Conservation (phyloP, 495 filamentous ascomycete species). For the Delitschia confertaspora region DNA sequence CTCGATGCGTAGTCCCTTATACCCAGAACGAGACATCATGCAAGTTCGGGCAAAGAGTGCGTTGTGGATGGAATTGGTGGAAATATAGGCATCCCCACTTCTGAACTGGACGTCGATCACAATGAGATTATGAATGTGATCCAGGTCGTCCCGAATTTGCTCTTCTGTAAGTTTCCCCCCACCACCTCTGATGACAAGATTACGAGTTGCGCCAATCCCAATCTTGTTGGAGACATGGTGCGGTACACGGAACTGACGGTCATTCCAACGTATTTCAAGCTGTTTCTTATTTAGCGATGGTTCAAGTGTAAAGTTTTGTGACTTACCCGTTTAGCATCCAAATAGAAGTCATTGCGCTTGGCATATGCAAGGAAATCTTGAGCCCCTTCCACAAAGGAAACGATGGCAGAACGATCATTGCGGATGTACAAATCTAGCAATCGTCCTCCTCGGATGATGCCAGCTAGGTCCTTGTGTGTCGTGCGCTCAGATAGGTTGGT, state of each 20-base stretch:
- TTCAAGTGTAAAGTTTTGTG: not conserved
- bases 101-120: constrained; percentile 57
- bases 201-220: constrained; percentile 62
- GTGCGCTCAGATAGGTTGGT: constrained; percentile 54
- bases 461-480: constrained; percentile 57
- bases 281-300: constrained; percentile 31
- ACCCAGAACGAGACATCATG: constrained; percentile 66
- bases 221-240: constrained; percentile 60
- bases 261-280: constrained; percentile 63
- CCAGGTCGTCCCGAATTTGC: constrained; percentile 60
- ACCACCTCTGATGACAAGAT: constrained; percentile 56
- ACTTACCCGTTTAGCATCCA: constrained; percentile 60
- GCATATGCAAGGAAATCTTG: constrained; percentile 55
- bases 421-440: constrained; percentile 62
- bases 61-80: constrained; percentile 69
- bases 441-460: constrained; percentile 58
- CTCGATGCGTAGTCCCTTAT: constrained; percentile 64
- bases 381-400: constrained; percentile 61
- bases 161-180: constrained; percentile 51
- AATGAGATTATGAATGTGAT: constrained; percentile 73
- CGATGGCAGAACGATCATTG: constrained; percentile 51
- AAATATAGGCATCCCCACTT: constrained; percentile 52
- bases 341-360: constrained; percentile 58
- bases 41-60: constrained; percentile 67
- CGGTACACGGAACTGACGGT: constrained; percentile 63